These are phyloP conservation scores for Candida dajiaensis DNA, from an alignment of 805 yeast species.

Conservation along the genomic window DNA sequence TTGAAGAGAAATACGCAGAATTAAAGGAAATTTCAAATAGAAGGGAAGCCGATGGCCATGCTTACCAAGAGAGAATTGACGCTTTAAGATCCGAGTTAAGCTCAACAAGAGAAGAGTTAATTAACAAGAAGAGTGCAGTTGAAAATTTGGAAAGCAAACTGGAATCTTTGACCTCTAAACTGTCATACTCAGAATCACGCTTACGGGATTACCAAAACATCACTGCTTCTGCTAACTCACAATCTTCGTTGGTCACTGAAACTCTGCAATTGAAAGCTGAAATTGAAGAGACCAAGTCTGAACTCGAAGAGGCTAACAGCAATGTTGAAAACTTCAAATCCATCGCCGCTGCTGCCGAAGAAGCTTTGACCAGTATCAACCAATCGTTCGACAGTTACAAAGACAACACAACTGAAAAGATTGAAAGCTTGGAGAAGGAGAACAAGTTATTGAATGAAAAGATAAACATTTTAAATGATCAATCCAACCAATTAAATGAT, in stretches of 20 bases:
- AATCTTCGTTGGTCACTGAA: slow-evolving; percentile 25
- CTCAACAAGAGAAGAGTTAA: slow-evolving; percentile 35
- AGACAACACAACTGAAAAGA: slow-evolving; percentile 14
- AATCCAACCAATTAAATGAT: slow-evolving; percentile 24
- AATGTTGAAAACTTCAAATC: slow-evolving; percentile 54
- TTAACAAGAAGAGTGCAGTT: slow-evolving; percentile 33
- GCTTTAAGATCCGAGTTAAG: slow-evolving; percentile 41
- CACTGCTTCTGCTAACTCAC: slow-evolving; percentile 21
- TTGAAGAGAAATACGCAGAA: slow-evolving; percentile 45
- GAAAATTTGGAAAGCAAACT: slow-evolving; percentile 36
- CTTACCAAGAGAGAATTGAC: slow-evolving; percentile 57
- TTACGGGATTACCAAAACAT: slow-evolving; percentile 25
- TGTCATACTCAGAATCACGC: slow-evolving; percentile 25
- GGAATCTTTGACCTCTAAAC: slow-evolving; percentile 26
- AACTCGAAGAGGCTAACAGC: slow-evolving; percentile 51
- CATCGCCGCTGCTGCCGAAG: slow-evolving; percentile 64
- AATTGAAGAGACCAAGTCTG: slow-evolving; percentile 43
- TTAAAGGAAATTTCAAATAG: slow-evolving; percentile 44
- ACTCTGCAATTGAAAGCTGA: slow-evolving; percentile 30
- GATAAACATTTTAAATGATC: slow-evolving; percentile 25
- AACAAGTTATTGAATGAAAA: slow-evolving; percentile 17
- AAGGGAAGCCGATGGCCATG: slow-evolving; percentile 50
- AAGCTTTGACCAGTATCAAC: slow-evolving; percentile 50
- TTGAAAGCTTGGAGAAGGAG: slow-evolving; percentile 16
- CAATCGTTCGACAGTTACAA: slow-evolving; percentile 46